Evolutionary conservation across 768 basidiomycete species (phyloP).

Genomic region (Infundibulicybe gibba): DNA sequence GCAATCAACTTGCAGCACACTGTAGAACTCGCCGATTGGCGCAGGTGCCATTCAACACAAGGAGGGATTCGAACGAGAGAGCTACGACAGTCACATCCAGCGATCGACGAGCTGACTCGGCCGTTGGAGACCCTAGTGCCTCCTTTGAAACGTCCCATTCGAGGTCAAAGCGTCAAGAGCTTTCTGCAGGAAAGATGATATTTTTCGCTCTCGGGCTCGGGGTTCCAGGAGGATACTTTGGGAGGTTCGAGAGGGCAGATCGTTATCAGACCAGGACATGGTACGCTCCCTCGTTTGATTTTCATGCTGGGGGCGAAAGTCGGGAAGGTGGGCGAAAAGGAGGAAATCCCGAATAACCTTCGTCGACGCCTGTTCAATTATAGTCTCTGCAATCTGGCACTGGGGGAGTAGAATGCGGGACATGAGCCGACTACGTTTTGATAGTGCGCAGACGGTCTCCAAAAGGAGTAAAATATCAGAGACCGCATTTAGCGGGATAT

Average conservation of each 20-base stretch:
- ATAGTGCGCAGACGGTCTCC: slow-evolving; percentile 57
- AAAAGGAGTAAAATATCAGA: slow-evolving; percentile 64
- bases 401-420: slow-evolving; percentile 64
- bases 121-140: slow-evolving; percentile 38
- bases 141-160: slow-evolving; percentile 42
- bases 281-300: neutral
- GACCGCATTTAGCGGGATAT: slow-evolving; percentile 50
- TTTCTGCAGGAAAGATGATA: slow-evolving; percentile 62
- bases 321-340: slow-evolving; percentile 59
- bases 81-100: slow-evolving; percentile 69
- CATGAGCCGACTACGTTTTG: slow-evolving; percentile 39
- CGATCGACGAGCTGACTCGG: slow-evolving; percentile 60
- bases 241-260: slow-evolving; percentile 1
- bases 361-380: slow-evolving; percentile 56
- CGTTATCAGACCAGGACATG: neutral
- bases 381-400: slow-evolving; percentile 55
- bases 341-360: slow-evolving; percentile 67
- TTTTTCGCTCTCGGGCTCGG: slow-evolving; percentile 53
- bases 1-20: slow-evolving; percentile 46
- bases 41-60: slow-evolving; percentile 61
- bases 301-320: neutral
- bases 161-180: slow-evolving; percentile 45
- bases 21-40: slow-evolving; percentile 62
- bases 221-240: slow-evolving; percentile 39
- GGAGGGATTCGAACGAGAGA: slow-evolving; percentile 64